A percentile compares a stretch with the other conserved stretches of the same genome.
Evolutionary conservation across 2,329 filamentous ascomycete species (phyloP).

Genomic region (Trichoderma asperellum): DNA sequence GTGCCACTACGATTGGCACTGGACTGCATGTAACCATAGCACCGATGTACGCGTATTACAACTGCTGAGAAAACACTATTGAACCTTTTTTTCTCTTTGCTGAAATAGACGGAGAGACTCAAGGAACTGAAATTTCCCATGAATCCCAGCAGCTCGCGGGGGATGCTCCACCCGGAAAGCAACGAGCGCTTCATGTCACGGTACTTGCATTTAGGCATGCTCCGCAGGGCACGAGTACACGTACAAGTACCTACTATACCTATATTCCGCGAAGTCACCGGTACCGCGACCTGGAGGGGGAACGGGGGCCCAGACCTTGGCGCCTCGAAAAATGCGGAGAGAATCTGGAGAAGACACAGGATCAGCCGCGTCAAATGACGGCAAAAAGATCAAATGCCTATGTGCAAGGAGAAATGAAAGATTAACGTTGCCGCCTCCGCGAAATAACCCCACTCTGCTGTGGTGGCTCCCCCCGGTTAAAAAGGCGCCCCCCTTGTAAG

Average conservation of each 20-base stretch:
- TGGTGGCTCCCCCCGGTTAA: constrained; percentile 8
- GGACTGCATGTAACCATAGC: constrained; percentile 4
- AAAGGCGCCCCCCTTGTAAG: constrained; percentile 4
- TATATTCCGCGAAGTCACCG: neutral
- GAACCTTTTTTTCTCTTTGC: neutral
- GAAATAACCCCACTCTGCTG: neutral
- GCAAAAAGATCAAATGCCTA: too few relatives aligned
- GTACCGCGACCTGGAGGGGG: neutral
- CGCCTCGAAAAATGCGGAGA: constrained; percentile 26
- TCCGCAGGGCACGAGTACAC: neutral
- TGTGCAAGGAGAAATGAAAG: neutral
- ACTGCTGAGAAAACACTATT: neutral
- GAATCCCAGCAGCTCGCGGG: constrained; percentile 33
- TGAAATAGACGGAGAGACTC: constrained; percentile 9
- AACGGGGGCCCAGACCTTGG: neutral
- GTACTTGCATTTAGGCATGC: neutral
- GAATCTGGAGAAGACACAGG: constrained; percentile 18
- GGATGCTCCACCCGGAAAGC: constrained; percentile 20
- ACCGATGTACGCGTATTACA: neutral
- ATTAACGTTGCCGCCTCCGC: constrained; percentile 20
- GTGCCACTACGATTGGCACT: neutral
- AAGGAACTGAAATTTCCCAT: constrained; percentile 32
- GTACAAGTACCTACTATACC: neutral
- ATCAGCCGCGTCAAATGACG: neutral
- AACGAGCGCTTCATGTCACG: neutral